These are phyloP conservation scores for Tetradesmus obliquus DNA, from an alignment of 139 green algal species.

Conservation along the genomic window DNA sequence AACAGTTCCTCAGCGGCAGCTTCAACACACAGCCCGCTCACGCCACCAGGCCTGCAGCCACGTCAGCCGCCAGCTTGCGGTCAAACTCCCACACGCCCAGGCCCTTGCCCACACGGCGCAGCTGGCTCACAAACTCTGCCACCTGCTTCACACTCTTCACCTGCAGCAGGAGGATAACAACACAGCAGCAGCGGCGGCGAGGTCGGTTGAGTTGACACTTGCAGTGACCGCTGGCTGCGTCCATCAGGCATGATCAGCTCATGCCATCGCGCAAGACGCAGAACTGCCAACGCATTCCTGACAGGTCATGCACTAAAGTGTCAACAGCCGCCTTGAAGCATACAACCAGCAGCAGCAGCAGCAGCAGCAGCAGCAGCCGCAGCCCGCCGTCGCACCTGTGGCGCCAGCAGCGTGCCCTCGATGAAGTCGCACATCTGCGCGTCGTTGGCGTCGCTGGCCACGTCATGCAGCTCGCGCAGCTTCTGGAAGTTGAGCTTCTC, in stretches of 20 bases:
- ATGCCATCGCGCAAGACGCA: too few species aligned
- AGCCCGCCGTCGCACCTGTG: conserved; percentile 69
- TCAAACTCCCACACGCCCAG: conserved; percentile 93
- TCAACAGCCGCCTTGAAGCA: not conserved
- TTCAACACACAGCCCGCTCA: not conserved
- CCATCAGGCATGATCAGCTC: too few species aligned
- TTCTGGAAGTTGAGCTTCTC: conserved; percentile 98
- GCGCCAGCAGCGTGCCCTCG: conserved; percentile 78
- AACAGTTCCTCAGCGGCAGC: not conserved
- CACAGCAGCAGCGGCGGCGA: too few species aligned
- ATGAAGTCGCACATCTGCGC: conserved; percentile 91
- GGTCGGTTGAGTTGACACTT: too few species aligned
- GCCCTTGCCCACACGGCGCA: conserved; percentile 92
- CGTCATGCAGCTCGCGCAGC: conserved; percentile 77
- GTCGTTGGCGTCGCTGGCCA: conserved; percentile 85
- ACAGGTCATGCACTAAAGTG: not conserved
- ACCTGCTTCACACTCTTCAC: conserved; percentile 87
- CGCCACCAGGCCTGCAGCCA: conserved; percentile 24
- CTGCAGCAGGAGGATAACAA: not conserved
- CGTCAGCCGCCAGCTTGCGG: conserved; percentile 48
- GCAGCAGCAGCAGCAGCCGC: too few species aligned
- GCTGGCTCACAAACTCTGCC: conserved; percentile 87
- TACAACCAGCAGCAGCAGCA: too few species aligned
- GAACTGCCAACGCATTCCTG: not conserved
- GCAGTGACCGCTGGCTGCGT: too few species aligned